phyloP scores from a whole-genome alignment of 805 yeast species.

The Spathaspora gorwiae region DNA sequence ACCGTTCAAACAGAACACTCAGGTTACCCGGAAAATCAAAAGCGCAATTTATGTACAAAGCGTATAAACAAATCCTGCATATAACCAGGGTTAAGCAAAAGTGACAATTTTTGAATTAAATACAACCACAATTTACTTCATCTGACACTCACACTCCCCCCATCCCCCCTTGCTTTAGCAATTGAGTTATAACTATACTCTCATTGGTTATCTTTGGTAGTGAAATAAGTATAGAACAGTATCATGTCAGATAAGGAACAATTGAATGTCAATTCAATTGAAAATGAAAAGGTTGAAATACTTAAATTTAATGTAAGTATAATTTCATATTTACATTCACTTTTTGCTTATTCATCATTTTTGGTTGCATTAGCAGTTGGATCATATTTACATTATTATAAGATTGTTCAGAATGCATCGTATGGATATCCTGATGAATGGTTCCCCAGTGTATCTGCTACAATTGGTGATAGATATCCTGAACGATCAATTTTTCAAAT shows the following conservation, averaged over 20 bases:
- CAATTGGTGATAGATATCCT: conserved; percentile 96
- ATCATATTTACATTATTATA: conserved; percentile 70
- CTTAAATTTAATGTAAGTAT: conserved; percentile 54
- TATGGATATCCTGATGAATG: conserved; percentile 96
- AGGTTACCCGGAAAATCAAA: too few relatives aligned
- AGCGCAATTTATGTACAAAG: too few relatives aligned
- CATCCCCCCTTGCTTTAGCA: too few relatives aligned
- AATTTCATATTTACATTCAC: conserved; percentile 68
- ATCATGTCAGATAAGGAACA: conserved; percentile 3
- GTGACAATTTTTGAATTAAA: too few relatives aligned
- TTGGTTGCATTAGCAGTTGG: conserved; percentile 72
- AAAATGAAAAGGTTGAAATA: conserved; percentile 1
- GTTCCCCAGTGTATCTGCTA: conserved; percentile 96
- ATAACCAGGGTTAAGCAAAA: too few relatives aligned
- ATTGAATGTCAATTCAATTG: neutral
- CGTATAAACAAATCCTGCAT: too few relatives aligned
- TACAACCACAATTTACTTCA: too few relatives aligned
- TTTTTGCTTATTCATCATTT: conserved; percentile 72
- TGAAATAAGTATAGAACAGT: neutral
- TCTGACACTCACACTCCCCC: too few relatives aligned
- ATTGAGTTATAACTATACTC: too few relatives aligned
- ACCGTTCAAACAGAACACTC: too few relatives aligned
- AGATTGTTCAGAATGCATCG: conserved; percentile 82
- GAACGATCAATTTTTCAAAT: conserved; percentile 91
- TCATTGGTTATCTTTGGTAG: too few relatives aligned